Percentiles rank a stretch among this genome's conserved stretches.
These are phyloP conservation scores for Mycena floridula DNA, from an alignment of 768 basidiomycete genomes.

Conservation along the genomic window DNA sequence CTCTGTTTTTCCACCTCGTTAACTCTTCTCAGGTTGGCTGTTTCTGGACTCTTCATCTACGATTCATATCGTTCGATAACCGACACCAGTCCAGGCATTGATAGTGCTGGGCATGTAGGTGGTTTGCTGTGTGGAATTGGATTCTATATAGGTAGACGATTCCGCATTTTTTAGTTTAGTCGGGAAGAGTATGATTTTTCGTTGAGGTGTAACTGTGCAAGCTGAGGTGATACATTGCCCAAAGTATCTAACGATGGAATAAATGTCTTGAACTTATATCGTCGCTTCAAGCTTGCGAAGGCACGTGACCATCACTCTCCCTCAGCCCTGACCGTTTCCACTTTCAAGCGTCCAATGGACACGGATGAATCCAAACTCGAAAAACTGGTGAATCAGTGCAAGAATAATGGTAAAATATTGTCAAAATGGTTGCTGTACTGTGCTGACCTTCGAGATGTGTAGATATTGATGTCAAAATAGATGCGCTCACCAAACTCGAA, in stretches of 20 bases:
- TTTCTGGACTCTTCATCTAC: constrained; percentile 59
- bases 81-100: constrained; percentile 26
- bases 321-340: constrained; percentile 10
- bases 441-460: constrained; percentile 9
- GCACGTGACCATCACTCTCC: not conserved
- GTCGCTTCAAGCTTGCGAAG: too few species aligned
- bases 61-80: constrained; percentile 45
- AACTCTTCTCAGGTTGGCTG: constrained; percentile 68
- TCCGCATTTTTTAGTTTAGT: constrained; percentile 21
- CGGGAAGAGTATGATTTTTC: too few species aligned
- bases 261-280: too few species aligned
- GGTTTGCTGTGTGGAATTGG: constrained; percentile 57
- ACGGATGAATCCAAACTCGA: constrained; percentile 45
- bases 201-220: too few species aligned
- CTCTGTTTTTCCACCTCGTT: too few species aligned
- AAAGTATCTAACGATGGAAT: too few species aligned
- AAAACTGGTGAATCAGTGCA: constrained; percentile 58
- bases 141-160: constrained; percentile 41
- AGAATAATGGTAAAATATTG: constrained; percentile 46
- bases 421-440: constrained; percentile 5
- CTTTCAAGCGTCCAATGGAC: constrained; percentile 34
- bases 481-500: constrained; percentile 76
- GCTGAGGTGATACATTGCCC: too few species aligned
- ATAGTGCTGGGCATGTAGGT: constrained; percentile 50
- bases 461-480: constrained; percentile 81